A percentile compares a stretch with the other conserved stretches of the same genome.
phyloP scores from a whole-genome alignment of 75 land plant genomes.

The Pseudotsuga menziesii region DNA sequence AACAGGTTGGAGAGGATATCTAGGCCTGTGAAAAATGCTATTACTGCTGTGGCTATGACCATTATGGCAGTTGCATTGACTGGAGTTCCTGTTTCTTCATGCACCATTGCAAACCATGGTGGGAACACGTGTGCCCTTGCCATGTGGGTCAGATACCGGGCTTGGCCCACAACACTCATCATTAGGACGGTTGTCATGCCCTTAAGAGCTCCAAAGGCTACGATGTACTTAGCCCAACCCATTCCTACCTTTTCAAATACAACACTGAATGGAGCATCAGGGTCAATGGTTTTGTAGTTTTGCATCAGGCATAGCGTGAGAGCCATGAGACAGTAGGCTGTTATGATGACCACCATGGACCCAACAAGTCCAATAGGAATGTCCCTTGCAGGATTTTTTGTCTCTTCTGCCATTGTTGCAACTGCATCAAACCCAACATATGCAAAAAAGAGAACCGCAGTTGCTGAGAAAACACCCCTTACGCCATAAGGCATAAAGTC shows the following conservation, averaged over 20 bases:
- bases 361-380: slow-evolving; percentile 70
- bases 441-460: slow-evolving; percentile 44
- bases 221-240: slow-evolving; percentile 90
- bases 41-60: slow-evolving; percentile 43
- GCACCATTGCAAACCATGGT: slow-evolving; percentile 80
- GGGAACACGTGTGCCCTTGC: slow-evolving; percentile 81
- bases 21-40: slow-evolving; percentile 73
- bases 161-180: slow-evolving; percentile 68
- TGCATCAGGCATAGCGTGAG: slow-evolving; percentile 47
- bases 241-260: slow-evolving; percentile 47
- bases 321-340: slow-evolving; percentile 42
- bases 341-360: slow-evolving; percentile 48
- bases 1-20: slow-evolving; percentile 59
- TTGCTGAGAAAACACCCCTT: slow-evolving; percentile 60
- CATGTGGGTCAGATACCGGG: slow-evolving; percentile 83
- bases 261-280: slow-evolving; percentile 48
- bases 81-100: slow-evolving; percentile 58
- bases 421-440: slow-evolving; percentile 82
- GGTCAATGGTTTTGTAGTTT: slow-evolving; percentile 26
- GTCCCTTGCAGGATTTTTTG: slow-evolving; percentile 56
- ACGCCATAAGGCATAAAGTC: slow-evolving; percentile 62
- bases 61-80: slow-evolving; percentile 59
- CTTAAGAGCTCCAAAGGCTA: slow-evolving; percentile 79
- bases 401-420: slow-evolving; percentile 69
- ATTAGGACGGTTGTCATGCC: slow-evolving; percentile 85